A percentile compares a stretch with the other conserved stretches of the same genome.
Conservation (phyloP, 768 basidiomycete species). For the Lactifluus pinguis region DNA sequence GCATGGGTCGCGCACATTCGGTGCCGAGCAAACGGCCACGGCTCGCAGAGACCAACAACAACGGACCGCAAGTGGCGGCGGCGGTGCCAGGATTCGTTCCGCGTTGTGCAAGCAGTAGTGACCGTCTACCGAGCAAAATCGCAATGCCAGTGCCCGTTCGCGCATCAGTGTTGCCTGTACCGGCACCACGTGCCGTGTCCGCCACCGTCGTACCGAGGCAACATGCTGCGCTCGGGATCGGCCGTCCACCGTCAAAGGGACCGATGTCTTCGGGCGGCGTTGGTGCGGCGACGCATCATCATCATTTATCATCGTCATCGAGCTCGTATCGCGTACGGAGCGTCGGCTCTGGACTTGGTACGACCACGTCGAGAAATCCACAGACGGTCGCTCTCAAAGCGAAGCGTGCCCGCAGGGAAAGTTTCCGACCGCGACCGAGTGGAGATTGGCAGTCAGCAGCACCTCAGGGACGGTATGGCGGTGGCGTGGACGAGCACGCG, state of each 20-base stretch:
- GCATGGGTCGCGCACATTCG: constrained; percentile 34
- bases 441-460: constrained; percentile 35
- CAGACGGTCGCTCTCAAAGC: constrained; percentile 38
- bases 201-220: constrained; percentile 41
- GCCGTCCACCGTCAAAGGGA: constrained; percentile 32
- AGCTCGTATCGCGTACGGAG: constrained; percentile 5
- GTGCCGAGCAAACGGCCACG: constrained; percentile 57
- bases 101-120: background rate
- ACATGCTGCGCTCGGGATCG: constrained; percentile 49
- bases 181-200: constrained; percentile 37
- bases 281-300: background rate
- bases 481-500: constrained; percentile 24
- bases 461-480: constrained; percentile 21
- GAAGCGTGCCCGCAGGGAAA: constrained; percentile 54
- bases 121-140: constrained; percentile 19
- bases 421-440: constrained; percentile 77
- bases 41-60: constrained; percentile 34
- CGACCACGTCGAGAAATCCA: constrained; percentile 16
- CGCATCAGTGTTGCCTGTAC: background rate
- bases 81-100: constrained; percentile 24
- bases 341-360: constrained; percentile 11
- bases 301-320: background rate
- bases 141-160: constrained; percentile 20
- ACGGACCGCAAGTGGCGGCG: constrained; percentile 17
- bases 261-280: constrained; percentile 21